Conservation (phyloP, 495 filamentous ascomycete species). For the Penicillium roqueforti region DNA sequence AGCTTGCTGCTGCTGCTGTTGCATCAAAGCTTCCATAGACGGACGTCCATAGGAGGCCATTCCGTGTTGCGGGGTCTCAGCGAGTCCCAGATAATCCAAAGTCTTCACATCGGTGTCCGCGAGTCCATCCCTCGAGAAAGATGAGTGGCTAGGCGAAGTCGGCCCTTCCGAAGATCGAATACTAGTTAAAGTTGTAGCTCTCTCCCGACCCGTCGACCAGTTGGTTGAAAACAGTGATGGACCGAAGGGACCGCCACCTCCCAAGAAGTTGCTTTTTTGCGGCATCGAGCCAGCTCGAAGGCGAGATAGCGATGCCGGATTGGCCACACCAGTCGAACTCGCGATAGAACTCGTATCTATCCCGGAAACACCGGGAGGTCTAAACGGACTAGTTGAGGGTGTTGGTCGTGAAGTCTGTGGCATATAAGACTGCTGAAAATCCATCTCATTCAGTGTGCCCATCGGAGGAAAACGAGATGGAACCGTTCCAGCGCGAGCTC, state of each 20-base stretch:
- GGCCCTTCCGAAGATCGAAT: slow-evolving; percentile 86
- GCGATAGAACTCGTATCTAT: slow-evolving; percentile 55
- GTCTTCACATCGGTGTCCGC: slow-evolving; percentile 89
- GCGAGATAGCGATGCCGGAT: slow-evolving; percentile 74
- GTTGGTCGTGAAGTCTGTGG: slow-evolving; percentile 83
- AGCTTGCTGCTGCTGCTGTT: slow-evolving; percentile 54
- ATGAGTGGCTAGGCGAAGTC: slow-evolving; percentile 81
- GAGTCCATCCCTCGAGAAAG: slow-evolving; percentile 83
- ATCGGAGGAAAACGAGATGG: slow-evolving; percentile 87
- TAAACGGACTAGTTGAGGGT: slow-evolving; percentile 87
- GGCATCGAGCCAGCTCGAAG: slow-evolving; percentile 94
- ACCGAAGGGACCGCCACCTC: slow-evolving; percentile 71
- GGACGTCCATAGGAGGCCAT: slow-evolving; percentile 64
- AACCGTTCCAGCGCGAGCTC: slow-evolving; percentile 91
- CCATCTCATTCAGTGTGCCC: slow-evolving; percentile 54
- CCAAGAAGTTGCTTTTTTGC: slow-evolving; percentile 67
- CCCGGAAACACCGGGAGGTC: slow-evolving; percentile 67
- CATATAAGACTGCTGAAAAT: slow-evolving; percentile 59
- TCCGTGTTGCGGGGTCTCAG: slow-evolving; percentile 84
- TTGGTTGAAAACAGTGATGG: slow-evolving; percentile 83
- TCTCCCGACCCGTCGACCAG: slow-evolving; percentile 71
- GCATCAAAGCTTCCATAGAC: slow-evolving; percentile 41
- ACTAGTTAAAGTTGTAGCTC: slow-evolving; percentile 80
- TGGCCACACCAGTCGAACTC: slow-evolving; percentile 43
- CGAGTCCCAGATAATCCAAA: slow-evolving; percentile 90